A percentile compares a stretch with the other conserved stretches of the same genome.
These are phyloP conservation scores for Microcos paniculata DNA, from an alignment of 345 rosid species.

Conservation along the genomic window DNA sequence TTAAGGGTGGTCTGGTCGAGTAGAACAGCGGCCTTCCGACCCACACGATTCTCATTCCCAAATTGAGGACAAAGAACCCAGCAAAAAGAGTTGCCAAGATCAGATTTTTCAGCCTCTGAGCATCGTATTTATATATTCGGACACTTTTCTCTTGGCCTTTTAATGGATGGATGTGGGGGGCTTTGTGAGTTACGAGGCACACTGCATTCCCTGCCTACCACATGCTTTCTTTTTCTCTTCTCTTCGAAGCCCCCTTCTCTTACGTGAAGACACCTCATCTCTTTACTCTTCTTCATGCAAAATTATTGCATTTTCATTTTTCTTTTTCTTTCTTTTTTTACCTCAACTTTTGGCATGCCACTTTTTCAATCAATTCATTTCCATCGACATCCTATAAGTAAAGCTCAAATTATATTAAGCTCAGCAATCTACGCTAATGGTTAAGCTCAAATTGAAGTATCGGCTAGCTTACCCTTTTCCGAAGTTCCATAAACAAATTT, in stretches of 20 bases:
- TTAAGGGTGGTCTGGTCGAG: not conserved
- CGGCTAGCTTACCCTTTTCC: too few relatives aligned
- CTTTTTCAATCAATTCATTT: not conserved
- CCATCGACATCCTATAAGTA: not conserved
- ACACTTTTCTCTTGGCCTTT: not conserved
- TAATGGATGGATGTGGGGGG: not conserved
- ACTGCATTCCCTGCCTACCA: not conserved
- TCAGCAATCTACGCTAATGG: too few relatives aligned
- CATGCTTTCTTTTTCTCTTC: slow-evolving; percentile 4
- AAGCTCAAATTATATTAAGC: too few relatives aligned
- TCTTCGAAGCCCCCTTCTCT: not conserved
- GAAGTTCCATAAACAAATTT: too few relatives aligned
- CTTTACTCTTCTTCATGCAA: slow-evolving; percentile 20
- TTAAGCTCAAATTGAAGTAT: too few relatives aligned
- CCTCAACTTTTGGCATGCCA: not conserved
- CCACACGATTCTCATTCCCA: not conserved
- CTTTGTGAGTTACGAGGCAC: slow-evolving; percentile 9
- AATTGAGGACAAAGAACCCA: not conserved
- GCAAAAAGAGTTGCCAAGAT: not conserved
- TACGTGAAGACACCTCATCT: slow-evolving; percentile 11
- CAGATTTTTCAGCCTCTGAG: not conserved
- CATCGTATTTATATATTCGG: not conserved
- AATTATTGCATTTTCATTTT: not conserved
- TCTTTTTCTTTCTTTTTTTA: too few relatives aligned
- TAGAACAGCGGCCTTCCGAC: slow-evolving; percentile 3